Evolutionary conservation across 1,284 basidiomycete genomes (phyloP).

Genomic region (Ceratobasidium sp.): DNA sequence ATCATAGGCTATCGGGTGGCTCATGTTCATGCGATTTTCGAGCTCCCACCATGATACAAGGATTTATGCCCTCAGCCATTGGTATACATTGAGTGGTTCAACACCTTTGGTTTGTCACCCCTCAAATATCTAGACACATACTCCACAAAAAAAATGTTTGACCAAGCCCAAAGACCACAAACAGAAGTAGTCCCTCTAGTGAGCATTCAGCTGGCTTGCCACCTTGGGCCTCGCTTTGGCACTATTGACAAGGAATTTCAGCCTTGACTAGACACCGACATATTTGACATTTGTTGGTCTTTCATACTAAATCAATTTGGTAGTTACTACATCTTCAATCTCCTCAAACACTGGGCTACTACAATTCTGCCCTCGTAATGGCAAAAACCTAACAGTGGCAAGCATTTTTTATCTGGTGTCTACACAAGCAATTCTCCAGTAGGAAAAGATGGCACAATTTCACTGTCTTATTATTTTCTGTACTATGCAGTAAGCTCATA

Average conservation of each 20-base stretch:
- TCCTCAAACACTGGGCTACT: neutral
- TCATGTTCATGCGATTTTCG: slow-evolving; percentile 6
- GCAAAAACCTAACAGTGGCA: too few species aligned
- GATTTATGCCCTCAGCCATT: neutral
- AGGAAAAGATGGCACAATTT: too few species aligned
- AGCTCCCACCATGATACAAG: neutral
- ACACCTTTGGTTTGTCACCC: neutral
- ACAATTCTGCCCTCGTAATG: too few species aligned
- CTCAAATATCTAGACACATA: neutral
- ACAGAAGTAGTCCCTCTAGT: neutral
- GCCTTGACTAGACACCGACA: neutral
- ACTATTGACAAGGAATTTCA: neutral
- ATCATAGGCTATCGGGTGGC: neutral
- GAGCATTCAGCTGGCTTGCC: neutral
- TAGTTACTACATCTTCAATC: neutral
- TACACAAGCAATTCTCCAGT: too few species aligned
- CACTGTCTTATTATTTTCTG: too few species aligned
- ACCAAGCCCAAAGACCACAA: neutral
- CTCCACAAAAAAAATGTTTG: neutral
- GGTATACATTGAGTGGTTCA: neutral
- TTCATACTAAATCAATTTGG: neutral
- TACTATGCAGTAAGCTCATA: too few species aligned
- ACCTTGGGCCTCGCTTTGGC: neutral
- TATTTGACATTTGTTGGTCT: neutral
- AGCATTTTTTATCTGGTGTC: too few species aligned